Base-by-base conservation (phyloP, 208 protist species). In the Angomonas ambiguus region DNA sequence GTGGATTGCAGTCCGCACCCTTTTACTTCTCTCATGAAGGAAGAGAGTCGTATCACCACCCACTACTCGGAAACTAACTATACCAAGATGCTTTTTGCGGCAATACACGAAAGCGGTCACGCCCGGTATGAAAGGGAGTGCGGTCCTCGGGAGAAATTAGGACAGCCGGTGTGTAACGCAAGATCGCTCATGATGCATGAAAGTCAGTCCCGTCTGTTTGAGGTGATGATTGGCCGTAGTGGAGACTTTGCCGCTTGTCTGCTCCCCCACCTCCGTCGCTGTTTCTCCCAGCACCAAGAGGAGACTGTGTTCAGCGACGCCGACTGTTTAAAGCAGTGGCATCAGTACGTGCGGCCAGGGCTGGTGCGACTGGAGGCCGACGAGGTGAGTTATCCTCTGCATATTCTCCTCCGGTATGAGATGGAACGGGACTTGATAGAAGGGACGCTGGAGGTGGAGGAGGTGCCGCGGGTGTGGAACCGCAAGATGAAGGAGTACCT, bases 361-460 rank as follows among this genome's bases (percentile, higher is more conserved):
- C 73, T 73, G 41, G 94, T 92, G 58, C 86, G 87, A 27, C 80
- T 91, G 24, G 59, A 87, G 22, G 77, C 86, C 5, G 87, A 97
- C 60, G 92, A 97, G 74, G 61, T 96, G 25, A 83, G 79, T 60
- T 92, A 95, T 76, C 82, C 86, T 18, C 69, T 94, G 22, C 92
- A 97, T 64, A 71, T 93, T 25, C 82, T 94, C 41, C 49, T 97
- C 33, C 76, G 89, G 55, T 94, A 82, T 71, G 85, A 94, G 57
- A 87, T 95, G 32, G 92, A 95, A 66, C 71, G 71, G 27, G 68
- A 77, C 51, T 68, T 97, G 13, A 80, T 94, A 16, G 75, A 89
- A 10, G 88, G 84, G 11, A 82, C 63, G 25, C 65, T 92, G 51
- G 73, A 80, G 59, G 80, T 77, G 0, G 83, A 77, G 38, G 87